phyloP scores from a whole-genome alignment of 345 rosid species.

The Crucihimalaya himalaica region DNA sequence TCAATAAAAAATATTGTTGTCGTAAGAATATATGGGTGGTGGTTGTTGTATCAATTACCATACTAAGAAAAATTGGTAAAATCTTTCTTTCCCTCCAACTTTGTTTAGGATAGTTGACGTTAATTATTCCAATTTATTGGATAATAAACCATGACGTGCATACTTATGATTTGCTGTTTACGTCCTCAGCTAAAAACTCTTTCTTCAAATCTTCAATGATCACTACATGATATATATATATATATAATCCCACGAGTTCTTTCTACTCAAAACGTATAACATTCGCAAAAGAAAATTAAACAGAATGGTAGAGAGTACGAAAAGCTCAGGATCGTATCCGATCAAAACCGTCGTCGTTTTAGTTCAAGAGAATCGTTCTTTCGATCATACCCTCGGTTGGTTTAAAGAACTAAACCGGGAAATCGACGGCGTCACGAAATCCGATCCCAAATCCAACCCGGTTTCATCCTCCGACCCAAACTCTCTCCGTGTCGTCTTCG shows the following conservation, averaged over 20 bases:
- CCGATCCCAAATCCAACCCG: conserved; percentile 63
- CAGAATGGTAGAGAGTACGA: conserved; percentile 27
- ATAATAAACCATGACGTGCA: conserved; percentile 24
- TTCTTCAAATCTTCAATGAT: conserved; percentile 4
- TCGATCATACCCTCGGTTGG: conserved; percentile 94
- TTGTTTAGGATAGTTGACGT: neutral
- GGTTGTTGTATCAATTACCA: conserved; percentile 4
- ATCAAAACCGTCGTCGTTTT: conserved; percentile 83
- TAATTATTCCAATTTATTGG: neutral
- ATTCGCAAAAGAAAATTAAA: neutral
- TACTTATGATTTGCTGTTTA: neutral
- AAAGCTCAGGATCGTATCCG: conserved; percentile 43
- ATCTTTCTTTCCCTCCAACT: neutral
- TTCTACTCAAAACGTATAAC: conserved; percentile 9
- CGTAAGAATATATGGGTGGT: neutral
- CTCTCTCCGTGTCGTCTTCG: conserved; percentile 49
- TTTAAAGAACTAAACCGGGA: conserved; percentile 69
- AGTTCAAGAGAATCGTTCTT: conserved; percentile 91
- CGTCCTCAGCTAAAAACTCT: conserved; percentile 11
- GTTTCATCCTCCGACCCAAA: conserved; percentile 52
- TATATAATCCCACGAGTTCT: neutral
- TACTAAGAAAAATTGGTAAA: neutral
- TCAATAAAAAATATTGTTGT: neutral
- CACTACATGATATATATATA: neutral
- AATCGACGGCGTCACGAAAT: conserved; percentile 71